phyloP scores from a whole-genome alignment of 2,329 filamentous ascomycete species.

The Penicillium sp. region DNA sequence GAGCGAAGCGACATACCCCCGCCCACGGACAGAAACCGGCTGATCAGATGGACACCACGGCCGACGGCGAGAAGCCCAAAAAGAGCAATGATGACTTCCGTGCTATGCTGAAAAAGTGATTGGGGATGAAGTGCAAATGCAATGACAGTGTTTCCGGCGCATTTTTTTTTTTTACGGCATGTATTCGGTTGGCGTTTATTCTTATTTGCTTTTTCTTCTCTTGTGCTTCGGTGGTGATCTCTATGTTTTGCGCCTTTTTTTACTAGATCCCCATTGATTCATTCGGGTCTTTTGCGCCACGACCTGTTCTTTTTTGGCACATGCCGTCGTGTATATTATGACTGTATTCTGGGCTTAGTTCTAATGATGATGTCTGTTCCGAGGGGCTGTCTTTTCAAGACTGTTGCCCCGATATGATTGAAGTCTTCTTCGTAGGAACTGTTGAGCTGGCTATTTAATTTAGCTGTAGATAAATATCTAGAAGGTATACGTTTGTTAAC shows the following conservation, averaged over 20 bases:
- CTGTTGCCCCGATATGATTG: slow-evolving; percentile 5
- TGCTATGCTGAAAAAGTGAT: slow-evolving; percentile 49
- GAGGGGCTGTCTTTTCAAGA: slow-evolving; percentile 10
- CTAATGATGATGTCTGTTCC: slow-evolving; percentile 27
- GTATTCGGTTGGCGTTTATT: slow-evolving; percentile 28
- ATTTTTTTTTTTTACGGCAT: slow-evolving; percentile 25
- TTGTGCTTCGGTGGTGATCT: slow-evolving; percentile 7
- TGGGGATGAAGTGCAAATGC: slow-evolving; percentile 28
- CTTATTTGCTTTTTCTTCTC: slow-evolving; percentile 3
- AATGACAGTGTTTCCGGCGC: slow-evolving; percentile 23
- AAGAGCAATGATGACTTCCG: slow-evolving; percentile 63
- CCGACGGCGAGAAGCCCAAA: slow-evolving; percentile 34
- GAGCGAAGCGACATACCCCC: slow-evolving; percentile 47
- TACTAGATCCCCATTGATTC: slow-evolving; percentile 11
- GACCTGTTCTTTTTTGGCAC: slow-evolving; percentile 13
- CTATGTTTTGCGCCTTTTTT: slow-evolving; percentile 1
- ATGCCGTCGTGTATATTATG: slow-evolving; percentile 27
- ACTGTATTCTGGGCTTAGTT: slow-evolving; percentile 21
- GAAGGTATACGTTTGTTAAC: too few species aligned
- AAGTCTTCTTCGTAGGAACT: neutral
- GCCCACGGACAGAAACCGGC: slow-evolving; percentile 9
- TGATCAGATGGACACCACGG: slow-evolving; percentile 28
- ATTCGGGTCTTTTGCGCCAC: slow-evolving; percentile 9
- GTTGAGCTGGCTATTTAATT: too few species aligned
- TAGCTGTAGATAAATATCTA: too few species aligned